Base-by-base conservation (phyloP, 2,329 filamentous ascomycete genomes). In the Clarireedia monteithiana region DNA sequence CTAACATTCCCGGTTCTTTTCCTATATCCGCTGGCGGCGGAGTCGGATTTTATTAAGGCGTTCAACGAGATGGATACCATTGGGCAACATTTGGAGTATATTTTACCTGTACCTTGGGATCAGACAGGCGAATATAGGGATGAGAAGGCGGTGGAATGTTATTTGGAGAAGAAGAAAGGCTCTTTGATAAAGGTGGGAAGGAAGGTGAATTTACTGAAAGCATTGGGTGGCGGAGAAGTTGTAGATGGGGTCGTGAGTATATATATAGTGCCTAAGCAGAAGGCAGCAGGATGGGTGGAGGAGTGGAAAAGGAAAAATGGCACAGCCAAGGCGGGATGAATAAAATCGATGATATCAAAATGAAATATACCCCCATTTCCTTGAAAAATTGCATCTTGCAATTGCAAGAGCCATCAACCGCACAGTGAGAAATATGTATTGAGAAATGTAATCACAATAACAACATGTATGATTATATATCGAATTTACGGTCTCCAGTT, bases 21-120 rank as follows among this genome's bases (percentile, higher is more conserved):
- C 55, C 76, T 99, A 55, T 99, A 99, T 70, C 92, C 94, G 5
- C 75, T 86, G 61, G 79, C 89, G 59, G 77, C 86, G 48, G 85
- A 97, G 75, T 88, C 84, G 1, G 94, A 99, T 71, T 94, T 99
- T 65, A 81, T 99, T 72, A 96, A 95, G 74, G 82, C 82, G 0
- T 94, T 96, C 65, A 78, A 79, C 52, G 94, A 97, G 76, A 82
- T 79, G 58, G 84, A 94, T 63, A 80, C 79, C 15, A 75, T 96
- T 27, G 78, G 77, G 6, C 84, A 92, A 62, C 91, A 96, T 70
- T 75, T 99, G 50, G 77, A 78, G 3, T 96, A 96, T 66, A 85
- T 97, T 9, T 82, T 99, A 57, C 92, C 92, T 2, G 72, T 91
- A 2, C 90, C 91, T 12, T 99, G 94, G 94, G 94, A 97, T 65